Evolutionary conservation across 78 protist species (phyloP), one percentile per base, ranked within the genome.

Genomic region (Dictyostelium capitatum): DNA sequence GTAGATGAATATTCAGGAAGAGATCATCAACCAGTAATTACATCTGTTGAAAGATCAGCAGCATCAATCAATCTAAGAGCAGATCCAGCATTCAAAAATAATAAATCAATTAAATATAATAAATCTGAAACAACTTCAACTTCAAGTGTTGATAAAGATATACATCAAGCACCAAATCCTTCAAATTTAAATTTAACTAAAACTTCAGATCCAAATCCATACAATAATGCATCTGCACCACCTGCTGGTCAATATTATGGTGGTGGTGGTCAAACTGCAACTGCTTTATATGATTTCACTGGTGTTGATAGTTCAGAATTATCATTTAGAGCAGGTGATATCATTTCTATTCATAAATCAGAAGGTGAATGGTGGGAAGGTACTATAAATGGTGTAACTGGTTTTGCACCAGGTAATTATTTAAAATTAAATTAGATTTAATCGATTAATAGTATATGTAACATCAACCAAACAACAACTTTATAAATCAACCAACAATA

Each of bases 291-390:
- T 48, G 96, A 95, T 57, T 95, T 87, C 50, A 12, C 53, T 7
- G 96, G 91, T 51, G 41, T 72, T 15, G 96, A 95, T 81, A 59
- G 72, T 20, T 80, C 92, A 3, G 96, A 95, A 46, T 47, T 95
- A 14, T 79, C 95, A 67, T 82, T 95, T 19, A 95, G 90, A 23
- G 83, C 94, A 23, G 96, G 96, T 53, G 96, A 95, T 48, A 30
- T 23, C 12, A 82, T 92, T 37, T 59, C 79, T 6, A 77, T 92
- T 62, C 53, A 25, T 57, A 80, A 74, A 41, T 25, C 59, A 2
- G 96, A 83, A 25, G 89, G 92, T 83, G 96, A 82, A 65, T 92
- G 96, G 96, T 83, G 82, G 90, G 92, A 83, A 64, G 95, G 95
- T 69, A 90, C 82, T 32, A 8, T 72, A 19, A 89, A 64, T 65